Evolutionary conservation across 176 grass and related monocot genomes (phyloP), one percentile per base, ranked within the genome.

Genomic region (Musa acuminata): DNA sequence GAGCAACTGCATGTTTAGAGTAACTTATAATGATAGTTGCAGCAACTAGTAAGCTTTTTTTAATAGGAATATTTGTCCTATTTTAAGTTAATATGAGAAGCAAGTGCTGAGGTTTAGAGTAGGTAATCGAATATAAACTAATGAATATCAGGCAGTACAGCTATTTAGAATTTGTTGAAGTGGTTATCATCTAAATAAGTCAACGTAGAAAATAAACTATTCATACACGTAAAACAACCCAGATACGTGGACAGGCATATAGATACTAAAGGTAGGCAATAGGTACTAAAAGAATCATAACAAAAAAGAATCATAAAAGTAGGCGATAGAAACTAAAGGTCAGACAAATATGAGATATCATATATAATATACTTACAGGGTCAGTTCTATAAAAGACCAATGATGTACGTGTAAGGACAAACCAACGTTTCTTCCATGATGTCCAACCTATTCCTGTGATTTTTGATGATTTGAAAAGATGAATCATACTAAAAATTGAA

Each of bases 371-470:
- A 83, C 87, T 98, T 93, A 98, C 90, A 12, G 90, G 95, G 53
- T 98, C 95, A 73, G 79, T 84, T 85, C 88, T 87, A 82, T 89
- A 98, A 80, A 98, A 98, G 72, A 93, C 85, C 77, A 98, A 74
- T 53, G 95, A 98, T 78, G 84, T 87, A 67, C 86, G 89, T 72
- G 95, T 98, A 88, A 98, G 95, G 78, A 94, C 57, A 85, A 98
- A 98, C 95, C 95, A 98, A 20, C 95, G 95, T 69, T 88, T 98
- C 75, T 98, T 98, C 95, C 95, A 98, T 85, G 90, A 91, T 72
- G 94, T 92, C 94, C 94, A 97, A 75, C 89, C 94, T 77, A 93
- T 87, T 75, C 94, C 94, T 97, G 84, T 24, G 82, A 84, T 72
- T 79, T 62, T 72, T 63, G n/a, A 75, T 55, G 8, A 63, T 62